Evolutionary conservation across 2,329 filamentous ascomycete species (phyloP), one percentile per base, ranked within the genome.

Genomic region (Phoma herbarum): DNA sequence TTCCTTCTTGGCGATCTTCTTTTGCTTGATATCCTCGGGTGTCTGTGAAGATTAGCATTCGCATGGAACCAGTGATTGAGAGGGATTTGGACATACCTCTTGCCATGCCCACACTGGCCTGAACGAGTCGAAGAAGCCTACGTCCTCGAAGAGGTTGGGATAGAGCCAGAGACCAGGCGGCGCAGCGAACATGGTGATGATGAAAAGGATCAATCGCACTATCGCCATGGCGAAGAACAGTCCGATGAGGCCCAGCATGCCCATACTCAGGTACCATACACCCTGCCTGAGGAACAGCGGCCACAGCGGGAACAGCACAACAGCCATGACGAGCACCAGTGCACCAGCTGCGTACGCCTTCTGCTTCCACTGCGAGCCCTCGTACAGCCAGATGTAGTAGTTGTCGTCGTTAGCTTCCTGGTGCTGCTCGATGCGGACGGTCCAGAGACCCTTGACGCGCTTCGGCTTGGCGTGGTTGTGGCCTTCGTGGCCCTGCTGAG

Each of bases 161-260:
- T 94, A 99, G 43, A 99, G 84, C 95, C 95, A 99, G n/a, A 99
- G 84, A 70, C 95, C 95, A 2, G 95, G 95, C 3, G 93, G 82
- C 0, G 87, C 84, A 16, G 85, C 84, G 74, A 98, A 96, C 79
- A 96, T 93, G 22, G 95, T 98, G 75, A 96, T 80, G 75, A 92
- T 90, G 82, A 99, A 99, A 26, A 99, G 83, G 61, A 99, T 96
- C 56, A 98, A 85, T 60, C 95, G 89, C 86, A 99, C 93, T 73
- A 99, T 96, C 6, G 94, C 91, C 95, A 99, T 98, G 73, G 88
- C 87, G 79, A 99, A 98, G 87, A 99, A 99, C 48, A 97, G 81
- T 55, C 91, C 95, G 44, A 99, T 86, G 28, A 98, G 83, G 42
- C 92, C 90, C 65, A 99, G 84, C 85, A 96, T 90, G 59, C 90